Evolutionary conservation across 345 rosid species (phyloP).

Genomic region (rapeseed (Brassica napus)): DNA sequence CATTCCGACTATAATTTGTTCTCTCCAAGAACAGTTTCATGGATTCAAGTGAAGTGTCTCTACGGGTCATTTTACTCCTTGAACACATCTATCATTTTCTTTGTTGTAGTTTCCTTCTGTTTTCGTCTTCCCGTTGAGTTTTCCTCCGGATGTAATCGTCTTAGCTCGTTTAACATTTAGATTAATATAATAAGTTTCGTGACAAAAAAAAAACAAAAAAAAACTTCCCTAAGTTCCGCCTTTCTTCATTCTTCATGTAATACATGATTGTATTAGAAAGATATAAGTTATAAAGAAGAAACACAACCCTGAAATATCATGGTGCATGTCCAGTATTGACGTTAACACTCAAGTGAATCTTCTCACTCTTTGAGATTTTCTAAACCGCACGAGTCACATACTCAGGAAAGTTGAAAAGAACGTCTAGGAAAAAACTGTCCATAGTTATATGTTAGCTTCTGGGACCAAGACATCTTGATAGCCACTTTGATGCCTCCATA

Average conservation of each 20-base stretch:
- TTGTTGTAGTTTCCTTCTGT: no score
- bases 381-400: conserved; percentile 76
- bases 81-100: no score
- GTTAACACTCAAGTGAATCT: conserved; percentile 66
- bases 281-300: not conserved
- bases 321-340: conserved; percentile 48
- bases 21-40: no score
- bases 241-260: conserved; percentile 53
- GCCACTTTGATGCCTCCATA: conserved; percentile 80
- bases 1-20: no score
- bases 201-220: no score
- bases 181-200: no score
- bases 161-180: no score
- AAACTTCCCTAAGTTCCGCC: conserved; percentile 60
- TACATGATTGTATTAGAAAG: not conserved
- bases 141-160: no score
- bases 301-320: not conserved
- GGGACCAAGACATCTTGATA: conserved; percentile 72
- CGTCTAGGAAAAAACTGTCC: conserved; percentile 58
- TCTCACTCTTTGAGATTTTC: conserved; percentile 62
- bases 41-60: no score
- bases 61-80: no score
- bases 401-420: conserved; percentile 74
- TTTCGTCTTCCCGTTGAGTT: no score
- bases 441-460: conserved; percentile 55